Percentiles rank a stretch among this genome's conserved stretches.
Evolutionary conservation across 345 rosid genomes (phyloP).

Genomic region (Euphorbia pulcherrima): DNA sequence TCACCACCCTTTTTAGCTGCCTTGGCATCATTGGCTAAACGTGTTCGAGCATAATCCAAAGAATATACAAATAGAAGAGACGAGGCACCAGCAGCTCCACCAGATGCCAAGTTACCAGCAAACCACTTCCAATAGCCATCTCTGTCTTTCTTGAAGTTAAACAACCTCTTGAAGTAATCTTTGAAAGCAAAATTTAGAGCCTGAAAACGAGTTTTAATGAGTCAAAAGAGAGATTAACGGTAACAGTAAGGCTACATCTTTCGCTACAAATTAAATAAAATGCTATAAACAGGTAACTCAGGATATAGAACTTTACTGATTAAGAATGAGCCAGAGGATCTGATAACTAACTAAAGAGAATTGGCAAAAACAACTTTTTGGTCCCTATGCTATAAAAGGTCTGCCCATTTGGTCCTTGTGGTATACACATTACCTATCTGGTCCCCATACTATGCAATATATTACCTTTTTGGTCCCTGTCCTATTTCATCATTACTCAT

Average conservation of each 20-base stretch:
- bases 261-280: too few relatives aligned
- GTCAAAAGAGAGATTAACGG: not conserved
- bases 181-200: constrained; percentile 35
- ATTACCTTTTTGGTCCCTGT: too few relatives aligned
- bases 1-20: constrained; percentile 30
- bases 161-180: constrained; percentile 34
- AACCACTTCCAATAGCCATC: constrained; percentile 35
- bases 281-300: too few relatives aligned
- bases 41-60: constrained; percentile 32
- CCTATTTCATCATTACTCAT: too few relatives aligned
- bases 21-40: constrained; percentile 32
- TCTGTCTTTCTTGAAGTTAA: constrained; percentile 30
- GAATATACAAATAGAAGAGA: constrained; percentile 31
- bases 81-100: constrained; percentile 35
- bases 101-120: constrained; percentile 33
- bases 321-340: too few relatives aligned
- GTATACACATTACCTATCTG: too few relatives aligned
- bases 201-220: not conserved
- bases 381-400: too few relatives aligned
- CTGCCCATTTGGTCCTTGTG: too few relatives aligned
- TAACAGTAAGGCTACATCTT: not conserved
- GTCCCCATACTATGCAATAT: too few relatives aligned
- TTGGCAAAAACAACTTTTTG: too few relatives aligned
- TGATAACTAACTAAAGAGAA: too few relatives aligned
- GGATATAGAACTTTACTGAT: too few relatives aligned